Evolutionary conservation across 2,329 filamentous ascomycete species (phyloP).

Genomic region (Incumbomyces delicatus): DNA sequence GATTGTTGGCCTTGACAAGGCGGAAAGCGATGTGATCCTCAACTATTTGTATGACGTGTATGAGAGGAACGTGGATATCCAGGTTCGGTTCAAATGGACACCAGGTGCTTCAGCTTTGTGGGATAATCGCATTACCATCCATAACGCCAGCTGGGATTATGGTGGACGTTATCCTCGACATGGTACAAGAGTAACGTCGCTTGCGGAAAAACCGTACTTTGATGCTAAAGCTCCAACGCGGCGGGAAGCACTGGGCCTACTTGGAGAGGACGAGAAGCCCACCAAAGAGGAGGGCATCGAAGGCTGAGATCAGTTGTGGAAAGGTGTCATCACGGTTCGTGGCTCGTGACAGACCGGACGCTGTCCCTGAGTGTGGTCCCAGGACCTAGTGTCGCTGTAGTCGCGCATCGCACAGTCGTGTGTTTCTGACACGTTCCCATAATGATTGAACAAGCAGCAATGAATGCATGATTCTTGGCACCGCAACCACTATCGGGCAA

Average conservation of each 20-base stretch:
- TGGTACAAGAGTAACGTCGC: slow-evolving; percentile 59
- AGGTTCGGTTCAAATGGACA: slow-evolving; percentile 20
- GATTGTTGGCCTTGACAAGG: slow-evolving; percentile 21
- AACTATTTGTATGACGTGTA: slow-evolving; percentile 30
- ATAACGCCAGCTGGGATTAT: slow-evolving; percentile 30
- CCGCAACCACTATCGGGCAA: too few relatives aligned
- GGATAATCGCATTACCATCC: slow-evolving; percentile 35
- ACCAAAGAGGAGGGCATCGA: too few relatives aligned
- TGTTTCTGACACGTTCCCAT: too few relatives aligned
- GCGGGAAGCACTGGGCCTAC: slow-evolving; percentile 55
- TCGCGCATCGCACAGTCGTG: too few relatives aligned
- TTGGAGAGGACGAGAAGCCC: slow-evolving; percentile 44
- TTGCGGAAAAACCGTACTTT: slow-evolving; percentile 66
- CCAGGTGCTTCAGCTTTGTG: slow-evolving; percentile 18
- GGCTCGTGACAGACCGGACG: too few relatives aligned
- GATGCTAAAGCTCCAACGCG: slow-evolving; percentile 55
- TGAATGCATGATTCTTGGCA: too few relatives aligned
- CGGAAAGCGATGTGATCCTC: slow-evolving; percentile 19
- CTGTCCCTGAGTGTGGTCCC: too few relatives aligned
- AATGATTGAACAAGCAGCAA: too few relatives aligned
- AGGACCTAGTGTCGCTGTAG: too few relatives aligned
- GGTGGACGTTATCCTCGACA: slow-evolving; percentile 37
- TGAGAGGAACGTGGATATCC: slow-evolving; percentile 21
- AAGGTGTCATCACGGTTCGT: too few relatives aligned
- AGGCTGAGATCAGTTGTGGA: too few relatives aligned